Evolutionary conservation across 768 basidiomycete species (phyloP).

Genomic region (Termitomyces eurrhizus): DNA sequence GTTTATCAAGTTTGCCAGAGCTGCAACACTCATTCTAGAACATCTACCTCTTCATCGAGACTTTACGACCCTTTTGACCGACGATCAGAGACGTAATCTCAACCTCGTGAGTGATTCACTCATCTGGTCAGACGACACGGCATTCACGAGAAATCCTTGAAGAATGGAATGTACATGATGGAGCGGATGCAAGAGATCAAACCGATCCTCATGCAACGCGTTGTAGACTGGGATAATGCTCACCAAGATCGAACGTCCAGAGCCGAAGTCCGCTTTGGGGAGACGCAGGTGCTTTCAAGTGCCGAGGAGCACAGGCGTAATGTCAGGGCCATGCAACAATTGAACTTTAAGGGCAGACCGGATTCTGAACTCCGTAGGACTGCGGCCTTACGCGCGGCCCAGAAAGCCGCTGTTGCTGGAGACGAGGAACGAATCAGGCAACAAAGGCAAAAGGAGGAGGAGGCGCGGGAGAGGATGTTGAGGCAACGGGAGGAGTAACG

Average conservation of each 20-base stretch:
- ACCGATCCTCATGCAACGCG: slow-evolving; percentile 50
- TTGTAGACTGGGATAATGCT: slow-evolving; percentile 48
- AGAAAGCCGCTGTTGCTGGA: slow-evolving; percentile 13
- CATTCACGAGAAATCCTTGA: too few species aligned
- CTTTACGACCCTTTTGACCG: slow-evolving; percentile 31
- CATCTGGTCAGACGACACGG: too few species aligned
- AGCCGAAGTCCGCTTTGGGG: not conserved
- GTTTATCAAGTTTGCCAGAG: slow-evolving; percentile 57
- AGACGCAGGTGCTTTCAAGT: slow-evolving; percentile 15
- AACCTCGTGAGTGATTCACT: too few species aligned
- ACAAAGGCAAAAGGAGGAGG: slow-evolving; percentile 38
- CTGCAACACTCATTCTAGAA: slow-evolving; percentile 76
- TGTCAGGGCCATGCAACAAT: slow-evolving; percentile 24
- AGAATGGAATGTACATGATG: too few species aligned
- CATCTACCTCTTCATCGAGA: slow-evolving; percentile 72
- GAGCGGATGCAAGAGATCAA: too few species aligned
- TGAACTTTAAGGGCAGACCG: slow-evolving; percentile 26
- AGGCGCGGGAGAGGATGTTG: slow-evolving; percentile 6
- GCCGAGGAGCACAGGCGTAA: slow-evolving; percentile 15
- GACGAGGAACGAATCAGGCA: slow-evolving; percentile 14
- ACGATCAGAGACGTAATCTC: too few species aligned
- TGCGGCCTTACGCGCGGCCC: slow-evolving; percentile 21
- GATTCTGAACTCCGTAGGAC: slow-evolving; percentile 20
- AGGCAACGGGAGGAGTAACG: slow-evolving; percentile 8
- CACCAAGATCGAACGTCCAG: not conserved